phyloP scores from a whole-genome alignment of 139 green algal genomes.

The Micromonas commoda region DNA sequence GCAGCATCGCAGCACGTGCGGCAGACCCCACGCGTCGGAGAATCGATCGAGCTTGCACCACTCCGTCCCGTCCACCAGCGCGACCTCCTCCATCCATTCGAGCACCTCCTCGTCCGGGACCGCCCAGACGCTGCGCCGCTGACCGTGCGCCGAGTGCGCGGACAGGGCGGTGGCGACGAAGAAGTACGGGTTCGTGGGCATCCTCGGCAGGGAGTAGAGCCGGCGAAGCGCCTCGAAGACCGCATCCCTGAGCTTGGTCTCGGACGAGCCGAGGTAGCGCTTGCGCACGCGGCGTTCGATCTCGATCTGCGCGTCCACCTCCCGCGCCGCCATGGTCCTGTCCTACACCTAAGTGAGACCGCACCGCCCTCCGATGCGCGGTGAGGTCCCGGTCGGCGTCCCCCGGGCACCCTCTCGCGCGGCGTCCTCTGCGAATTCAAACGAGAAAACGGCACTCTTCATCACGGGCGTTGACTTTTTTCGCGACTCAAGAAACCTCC shows the following conservation, averaged over 20 bases:
- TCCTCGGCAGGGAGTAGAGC: constrained; percentile 41
- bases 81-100: constrained; percentile 36
- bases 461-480: no score
- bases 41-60: constrained; percentile 38
- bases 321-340: neutral
- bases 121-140: constrained; percentile 20
- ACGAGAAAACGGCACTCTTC: no score
- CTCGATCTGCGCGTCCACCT: neutral
- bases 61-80: constrained; percentile 38
- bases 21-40: constrained; percentile 39
- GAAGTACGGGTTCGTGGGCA: constrained; percentile 53
- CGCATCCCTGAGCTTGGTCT: neutral
- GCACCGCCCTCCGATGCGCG: no score
- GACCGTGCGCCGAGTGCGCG: constrained; percentile 41
- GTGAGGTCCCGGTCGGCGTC: no score
- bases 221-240: neutral
- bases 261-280: neutral
- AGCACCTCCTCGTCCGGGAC: constrained; percentile 15
- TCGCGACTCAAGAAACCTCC: no score
- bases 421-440: no score
- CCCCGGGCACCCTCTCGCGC: no score
- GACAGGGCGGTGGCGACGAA: constrained; percentile 43
- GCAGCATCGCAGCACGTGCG: constrained; percentile 43
- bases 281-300: neutral
- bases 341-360: no score